Percentiles rank a stretch among this genome's conserved stretches.
Evolutionary conservation across 495 filamentous ascomycete species (phyloP).

Genomic region (Pyronema domesticum): DNA sequence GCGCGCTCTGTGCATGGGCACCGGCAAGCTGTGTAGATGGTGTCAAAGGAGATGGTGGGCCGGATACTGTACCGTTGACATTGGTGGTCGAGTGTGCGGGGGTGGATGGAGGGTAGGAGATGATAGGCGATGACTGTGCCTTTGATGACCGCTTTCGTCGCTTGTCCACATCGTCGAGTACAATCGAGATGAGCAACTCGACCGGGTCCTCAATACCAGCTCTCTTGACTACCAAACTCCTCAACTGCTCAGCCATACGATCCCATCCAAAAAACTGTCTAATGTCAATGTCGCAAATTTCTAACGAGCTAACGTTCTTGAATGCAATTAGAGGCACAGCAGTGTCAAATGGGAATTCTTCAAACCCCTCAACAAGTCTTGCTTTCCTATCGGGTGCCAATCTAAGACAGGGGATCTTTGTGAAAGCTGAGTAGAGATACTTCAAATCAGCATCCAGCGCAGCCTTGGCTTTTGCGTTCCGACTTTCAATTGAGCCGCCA

Average conservation of each 20-base stretch:
- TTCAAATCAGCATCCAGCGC: conserved; percentile 71
- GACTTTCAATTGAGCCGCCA: conserved; percentile 50
- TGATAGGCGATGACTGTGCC: conserved; percentile 53
- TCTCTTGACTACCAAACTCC: conserved; percentile 75
- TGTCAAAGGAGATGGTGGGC: conserved; percentile 20
- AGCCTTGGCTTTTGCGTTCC: conserved; percentile 71
- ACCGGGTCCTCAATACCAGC: conserved; percentile 75
- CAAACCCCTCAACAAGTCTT: conserved; percentile 73
- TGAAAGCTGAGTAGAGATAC: conserved; percentile 95
- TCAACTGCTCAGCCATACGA: conserved; percentile 71
- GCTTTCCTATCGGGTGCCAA: conserved; percentile 80
- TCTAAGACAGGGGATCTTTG: conserved; percentile 84
- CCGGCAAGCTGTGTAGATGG: conserved; percentile 11
- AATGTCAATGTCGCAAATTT: conserved; percentile 89
- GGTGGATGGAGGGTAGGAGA: conserved; percentile 13
- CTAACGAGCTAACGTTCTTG: conserved; percentile 85
- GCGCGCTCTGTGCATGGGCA: conserved; percentile 11
- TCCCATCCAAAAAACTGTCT: conserved; percentile 97
- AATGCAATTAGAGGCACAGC: conserved; percentile 90
- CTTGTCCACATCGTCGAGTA: conserved; percentile 89
- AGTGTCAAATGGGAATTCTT: conserved; percentile 95
- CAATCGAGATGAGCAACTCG: conserved; percentile 78
- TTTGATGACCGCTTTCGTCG: conserved; percentile 75
- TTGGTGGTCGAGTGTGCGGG: conserved; percentile 10
- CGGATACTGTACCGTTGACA: conserved; percentile 7